These are phyloP conservation scores for Physcomitrellopsis africana DNA, from an alignment of 225 moss, liverwort and hornwort genomes.

Conservation along the genomic window DNA sequence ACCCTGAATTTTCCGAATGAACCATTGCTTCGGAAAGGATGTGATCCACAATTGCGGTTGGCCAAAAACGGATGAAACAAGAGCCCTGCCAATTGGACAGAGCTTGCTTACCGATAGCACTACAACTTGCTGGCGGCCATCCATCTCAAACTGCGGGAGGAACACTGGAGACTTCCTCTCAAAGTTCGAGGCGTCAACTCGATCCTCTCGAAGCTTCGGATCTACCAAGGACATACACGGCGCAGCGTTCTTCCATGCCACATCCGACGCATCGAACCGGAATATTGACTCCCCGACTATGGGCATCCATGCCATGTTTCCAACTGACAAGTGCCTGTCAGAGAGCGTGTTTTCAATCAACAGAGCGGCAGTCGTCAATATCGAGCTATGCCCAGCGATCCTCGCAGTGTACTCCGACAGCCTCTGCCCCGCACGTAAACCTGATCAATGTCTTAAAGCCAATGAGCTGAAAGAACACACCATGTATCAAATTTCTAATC, in stretches of 20 bases:
- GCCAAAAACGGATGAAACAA: background rate
- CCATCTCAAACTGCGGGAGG: conserved; percentile 54
- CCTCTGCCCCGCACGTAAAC: conserved; percentile 27
- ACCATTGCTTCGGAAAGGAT: background rate
- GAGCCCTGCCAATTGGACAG: background rate
- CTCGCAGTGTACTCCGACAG: conserved; percentile 40
- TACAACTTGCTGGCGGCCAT: conserved; percentile 64
- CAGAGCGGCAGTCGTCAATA: conserved; percentile 38
- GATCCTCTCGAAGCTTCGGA: conserved; percentile 49
- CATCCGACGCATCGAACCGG: conserved; percentile 77
- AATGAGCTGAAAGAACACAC: conserved; percentile 17
- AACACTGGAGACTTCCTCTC: conserved; percentile 45
- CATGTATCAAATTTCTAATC: no score
- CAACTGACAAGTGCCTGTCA: conserved; percentile 33
- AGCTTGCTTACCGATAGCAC: conserved; percentile 51
- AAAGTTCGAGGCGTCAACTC: conserved; percentile 27
- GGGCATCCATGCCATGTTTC: conserved; percentile 70
- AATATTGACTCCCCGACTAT: conserved; percentile 71
- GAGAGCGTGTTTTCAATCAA: conserved; percentile 44
- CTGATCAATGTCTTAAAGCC: conserved; percentile 36
- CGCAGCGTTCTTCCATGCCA: conserved; percentile 48
- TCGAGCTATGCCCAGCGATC: conserved; percentile 36
- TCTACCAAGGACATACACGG: conserved; percentile 66
- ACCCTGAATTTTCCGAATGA: no score
- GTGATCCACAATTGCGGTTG: background rate